Conservation (phyloP, 139 green algal genomes). For the Chlorella vulgaris region DNA sequence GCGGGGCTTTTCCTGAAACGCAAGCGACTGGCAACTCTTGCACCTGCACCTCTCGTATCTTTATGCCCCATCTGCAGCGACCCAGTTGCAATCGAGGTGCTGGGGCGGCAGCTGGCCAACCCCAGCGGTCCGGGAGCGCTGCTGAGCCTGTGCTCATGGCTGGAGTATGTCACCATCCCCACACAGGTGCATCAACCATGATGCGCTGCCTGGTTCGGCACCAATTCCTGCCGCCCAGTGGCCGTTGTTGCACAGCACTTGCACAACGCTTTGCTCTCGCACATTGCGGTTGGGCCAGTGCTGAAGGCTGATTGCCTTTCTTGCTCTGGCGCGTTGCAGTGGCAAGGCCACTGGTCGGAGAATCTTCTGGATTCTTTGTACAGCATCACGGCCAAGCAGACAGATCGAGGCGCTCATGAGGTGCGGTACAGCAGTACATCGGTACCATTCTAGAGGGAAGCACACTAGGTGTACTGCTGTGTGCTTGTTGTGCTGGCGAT, state of each 20-base stretch:
- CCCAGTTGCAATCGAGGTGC: conserved; percentile 82
- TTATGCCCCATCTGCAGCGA: conserved; percentile 7
- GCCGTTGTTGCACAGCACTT: background rate
- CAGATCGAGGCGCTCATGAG: background rate
- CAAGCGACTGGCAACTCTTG: too few species aligned
- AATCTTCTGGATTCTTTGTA: conserved; percentile 44
- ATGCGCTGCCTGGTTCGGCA: background rate
- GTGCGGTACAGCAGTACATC: background rate
- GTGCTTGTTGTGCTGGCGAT: too few species aligned
- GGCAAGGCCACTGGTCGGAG: conserved; percentile 71
- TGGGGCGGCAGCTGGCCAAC: conserved; percentile 63
- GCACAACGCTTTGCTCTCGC: too few species aligned
- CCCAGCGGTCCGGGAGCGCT: conserved; percentile 56
- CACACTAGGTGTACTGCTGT: background rate
- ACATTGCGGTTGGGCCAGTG: too few species aligned
- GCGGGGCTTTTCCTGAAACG: too few species aligned
- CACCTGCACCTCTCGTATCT: background rate
- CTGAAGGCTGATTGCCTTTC: too few species aligned
- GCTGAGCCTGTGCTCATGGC: conserved; percentile 86
- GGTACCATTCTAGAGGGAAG: background rate
- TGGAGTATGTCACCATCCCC: conserved; percentile 82
- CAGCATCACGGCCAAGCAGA: conserved; percentile 23
- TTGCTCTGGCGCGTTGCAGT: conserved; percentile 43
- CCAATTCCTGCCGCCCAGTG: background rate
- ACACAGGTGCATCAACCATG: conserved; percentile 29